Evolutionary conservation across 352 stramenopile genomes (phyloP).

Genomic region (Pythium plurisporium): DNA sequence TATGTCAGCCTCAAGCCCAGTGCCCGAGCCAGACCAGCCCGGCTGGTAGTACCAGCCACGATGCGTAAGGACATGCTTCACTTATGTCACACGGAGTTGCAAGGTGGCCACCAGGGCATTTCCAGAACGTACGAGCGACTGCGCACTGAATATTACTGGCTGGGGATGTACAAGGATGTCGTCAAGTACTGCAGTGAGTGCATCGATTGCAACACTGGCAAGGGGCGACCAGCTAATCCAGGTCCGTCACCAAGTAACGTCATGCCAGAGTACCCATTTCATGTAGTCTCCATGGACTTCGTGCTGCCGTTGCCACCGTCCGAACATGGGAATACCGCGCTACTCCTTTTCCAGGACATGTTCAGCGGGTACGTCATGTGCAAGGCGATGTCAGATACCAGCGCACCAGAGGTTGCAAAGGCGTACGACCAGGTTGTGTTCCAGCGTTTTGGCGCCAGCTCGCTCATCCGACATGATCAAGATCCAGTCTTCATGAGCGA

Average conservation of each 20-base stretch:
- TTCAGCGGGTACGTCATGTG: constrained; percentile 21
- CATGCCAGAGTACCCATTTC: constrained; percentile 9
- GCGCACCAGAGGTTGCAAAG: constrained; percentile 13
- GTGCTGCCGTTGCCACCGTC: constrained; percentile 13
- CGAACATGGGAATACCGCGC: constrained; percentile 6
- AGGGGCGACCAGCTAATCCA: neutral
- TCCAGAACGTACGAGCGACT: constrained; percentile 9
- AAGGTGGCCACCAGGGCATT: constrained; percentile 16
- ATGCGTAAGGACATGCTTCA: constrained; percentile 12
- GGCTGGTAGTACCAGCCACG: constrained; percentile 3
- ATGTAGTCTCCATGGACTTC: constrained; percentile 25
- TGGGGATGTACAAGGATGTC: constrained; percentile 17
- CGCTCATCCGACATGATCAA: constrained; percentile 15
- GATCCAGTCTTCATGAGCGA: constrained; percentile 20
- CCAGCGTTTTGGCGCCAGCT: constrained; percentile 17
- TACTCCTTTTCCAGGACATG: constrained; percentile 18
- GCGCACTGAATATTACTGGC: constrained; percentile 12
- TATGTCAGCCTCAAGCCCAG: neutral
- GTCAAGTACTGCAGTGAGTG: neutral
- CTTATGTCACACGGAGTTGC: neutral
- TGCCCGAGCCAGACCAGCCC: neutral
- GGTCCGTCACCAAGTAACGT: constrained; percentile 17
- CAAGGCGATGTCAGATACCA: constrained; percentile 10
- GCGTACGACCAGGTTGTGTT: constrained; percentile 18
- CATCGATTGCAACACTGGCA: constrained; percentile 16